These are phyloP conservation scores for Liquidambar formosana DNA, from an alignment of 164 flowering plant species.

Conservation along the genomic window DNA sequence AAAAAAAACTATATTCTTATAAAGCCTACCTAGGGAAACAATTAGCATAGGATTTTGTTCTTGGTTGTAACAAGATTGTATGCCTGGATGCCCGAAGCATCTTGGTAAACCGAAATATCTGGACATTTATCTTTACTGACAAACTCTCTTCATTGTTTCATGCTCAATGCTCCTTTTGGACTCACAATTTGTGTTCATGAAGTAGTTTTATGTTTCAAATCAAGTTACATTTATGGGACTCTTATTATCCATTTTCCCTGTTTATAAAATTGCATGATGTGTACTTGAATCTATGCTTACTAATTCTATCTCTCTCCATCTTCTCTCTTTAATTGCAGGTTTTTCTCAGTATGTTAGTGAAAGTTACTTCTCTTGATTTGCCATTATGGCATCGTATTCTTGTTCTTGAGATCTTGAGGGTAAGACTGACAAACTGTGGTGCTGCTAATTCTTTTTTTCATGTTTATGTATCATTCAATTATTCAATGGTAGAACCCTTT, in stretches of 20 bases:
- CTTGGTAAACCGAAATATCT: no score
- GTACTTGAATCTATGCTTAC: background rate
- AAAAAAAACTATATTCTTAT: no score
- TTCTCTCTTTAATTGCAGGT: constrained; percentile 53
- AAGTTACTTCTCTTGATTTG: constrained; percentile 75
- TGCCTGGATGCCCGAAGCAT: no score
- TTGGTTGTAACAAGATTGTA: no score
- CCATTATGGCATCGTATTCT: constrained; percentile 99
- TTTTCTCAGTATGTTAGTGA: constrained; percentile 92
- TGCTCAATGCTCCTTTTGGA: background rate
- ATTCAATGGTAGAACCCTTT: background rate
- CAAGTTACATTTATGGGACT: background rate
- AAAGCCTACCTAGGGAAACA: no score
- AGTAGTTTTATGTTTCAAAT: background rate
- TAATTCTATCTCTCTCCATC: background rate
- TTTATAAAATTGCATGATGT: background rate
- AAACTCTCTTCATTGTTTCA: background rate
- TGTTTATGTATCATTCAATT: background rate
- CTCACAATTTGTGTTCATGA: background rate
- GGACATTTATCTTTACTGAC: background rate
- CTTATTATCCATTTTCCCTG: background rate
- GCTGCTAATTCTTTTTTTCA: background rate
- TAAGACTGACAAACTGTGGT: constrained; percentile 30
- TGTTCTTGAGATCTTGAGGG: constrained; percentile 97
- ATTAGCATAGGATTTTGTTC: no score